A percentile compares a stretch with the other conserved stretches of the same genome.
phyloP scores from a whole-genome alignment of 1,284 basidiomycete genomes.

The Apiotrichum montevideense region DNA sequence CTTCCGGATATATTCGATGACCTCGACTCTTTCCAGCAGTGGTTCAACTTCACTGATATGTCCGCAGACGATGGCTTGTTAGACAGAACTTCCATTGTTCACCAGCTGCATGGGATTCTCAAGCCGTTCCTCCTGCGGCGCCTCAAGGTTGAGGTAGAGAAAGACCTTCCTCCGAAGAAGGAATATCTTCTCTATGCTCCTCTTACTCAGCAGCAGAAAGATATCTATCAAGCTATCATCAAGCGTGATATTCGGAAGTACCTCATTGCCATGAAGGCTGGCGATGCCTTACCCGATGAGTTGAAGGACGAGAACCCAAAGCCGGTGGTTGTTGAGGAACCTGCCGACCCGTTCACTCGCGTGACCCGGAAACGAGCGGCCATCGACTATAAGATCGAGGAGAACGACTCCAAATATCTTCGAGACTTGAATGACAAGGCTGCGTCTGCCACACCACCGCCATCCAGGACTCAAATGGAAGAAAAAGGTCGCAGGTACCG shows the following conservation, averaged over 20 bases:
- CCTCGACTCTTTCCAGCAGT: slow-evolving; percentile 81
- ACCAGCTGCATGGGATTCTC: slow-evolving; percentile 79
- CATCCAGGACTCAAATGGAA: neutral
- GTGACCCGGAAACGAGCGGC: slow-evolving; percentile 39
- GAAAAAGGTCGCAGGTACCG: slow-evolving; percentile 46
- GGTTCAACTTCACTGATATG: slow-evolving; percentile 55
- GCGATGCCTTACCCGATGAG: slow-evolving; percentile 19
- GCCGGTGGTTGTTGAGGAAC: slow-evolving; percentile 6
- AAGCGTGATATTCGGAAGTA: slow-evolving; percentile 61
- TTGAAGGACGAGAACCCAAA: neutral
- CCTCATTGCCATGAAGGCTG: slow-evolving; percentile 54
- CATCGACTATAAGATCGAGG: slow-evolving; percentile 52
- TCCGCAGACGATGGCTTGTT: slow-evolving; percentile 49
- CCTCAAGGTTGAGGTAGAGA: slow-evolving; percentile 85
- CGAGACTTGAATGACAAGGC: slow-evolving; percentile 54
- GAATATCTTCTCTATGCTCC: slow-evolving; percentile 93
- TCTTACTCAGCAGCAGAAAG: slow-evolving; percentile 70
- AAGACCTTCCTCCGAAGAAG: slow-evolving; percentile 72
- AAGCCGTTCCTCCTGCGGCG: slow-evolving; percentile 92
- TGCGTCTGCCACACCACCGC: neutral
- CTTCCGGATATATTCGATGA: slow-evolving; percentile 88
- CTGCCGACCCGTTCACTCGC: slow-evolving; percentile 10
- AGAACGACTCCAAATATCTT: slow-evolving; percentile 65
- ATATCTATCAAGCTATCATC: slow-evolving; percentile 75
- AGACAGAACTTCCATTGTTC: slow-evolving; percentile 57